Conservation (phyloP, 306 rosid genomes). For the Cyamopsis tetragonoloba region DNA sequence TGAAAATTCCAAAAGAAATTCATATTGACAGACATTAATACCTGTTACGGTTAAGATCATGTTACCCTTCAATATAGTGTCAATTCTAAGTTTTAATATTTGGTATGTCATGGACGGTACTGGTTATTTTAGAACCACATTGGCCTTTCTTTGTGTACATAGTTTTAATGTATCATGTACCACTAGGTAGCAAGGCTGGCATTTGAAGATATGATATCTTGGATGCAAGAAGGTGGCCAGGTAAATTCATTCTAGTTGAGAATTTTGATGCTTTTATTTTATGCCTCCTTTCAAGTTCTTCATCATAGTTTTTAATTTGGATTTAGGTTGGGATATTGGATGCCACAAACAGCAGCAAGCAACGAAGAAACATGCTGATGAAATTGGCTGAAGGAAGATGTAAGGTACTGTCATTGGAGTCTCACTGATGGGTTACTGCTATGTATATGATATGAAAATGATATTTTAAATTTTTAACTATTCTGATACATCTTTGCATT, state of each 20-base stretch:
- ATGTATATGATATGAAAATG: conserved; percentile 20
- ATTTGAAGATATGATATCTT: conserved; percentile 96
- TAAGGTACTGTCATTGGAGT: conserved; percentile 57
- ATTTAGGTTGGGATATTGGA: conserved; percentile 95
- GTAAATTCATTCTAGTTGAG: conserved; percentile 46
- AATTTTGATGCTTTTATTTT: conserved; percentile 12
- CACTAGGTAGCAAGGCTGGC: conserved; percentile 97
- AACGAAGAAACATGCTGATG: conserved; percentile 89
- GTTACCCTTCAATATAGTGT: conserved; percentile 3
- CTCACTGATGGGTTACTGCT: conserved; percentile 17
- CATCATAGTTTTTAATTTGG: conserved; percentile 19
- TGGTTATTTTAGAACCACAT: conserved; percentile 42
- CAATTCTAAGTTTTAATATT: neutral
- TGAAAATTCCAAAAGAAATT: conserved; percentile 2
- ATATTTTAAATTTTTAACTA: conserved; percentile 1
- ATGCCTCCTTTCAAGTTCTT: conserved; percentile 17
- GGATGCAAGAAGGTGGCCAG: conserved; percentile 99
- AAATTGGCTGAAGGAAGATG: conserved; percentile 97
- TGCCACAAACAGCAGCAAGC: conserved; percentile 87
- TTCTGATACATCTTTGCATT: conserved; percentile 17
- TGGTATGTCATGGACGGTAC: conserved; percentile 20
- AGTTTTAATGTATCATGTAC: conserved; percentile 76
- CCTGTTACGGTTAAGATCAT: neutral
- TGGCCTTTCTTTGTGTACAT: conserved; percentile 52
- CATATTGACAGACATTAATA: conserved; percentile 1